Percentiles rank a stretch among this genome's conserved stretches.
Evolutionary conservation across 495 filamentous ascomycete species (phyloP).

Genomic region (Hyaloscypha hepaticicola): DNA sequence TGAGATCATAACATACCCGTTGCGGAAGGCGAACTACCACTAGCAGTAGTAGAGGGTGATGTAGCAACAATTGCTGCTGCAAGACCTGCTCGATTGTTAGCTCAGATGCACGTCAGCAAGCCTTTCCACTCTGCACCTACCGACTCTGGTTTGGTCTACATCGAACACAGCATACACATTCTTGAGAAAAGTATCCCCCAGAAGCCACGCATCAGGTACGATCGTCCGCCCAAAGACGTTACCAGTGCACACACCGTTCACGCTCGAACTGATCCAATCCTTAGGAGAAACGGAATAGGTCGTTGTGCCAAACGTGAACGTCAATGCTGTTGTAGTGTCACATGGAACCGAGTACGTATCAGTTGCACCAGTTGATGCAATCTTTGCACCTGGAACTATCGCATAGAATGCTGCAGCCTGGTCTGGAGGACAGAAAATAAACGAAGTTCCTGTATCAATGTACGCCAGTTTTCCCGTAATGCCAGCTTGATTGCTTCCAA

Average conservation of each 20-base stretch:
- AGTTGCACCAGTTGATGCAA: conserved; percentile 27
- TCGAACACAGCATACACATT: conserved; percentile 91
- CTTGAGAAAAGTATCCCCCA: conserved; percentile 84
- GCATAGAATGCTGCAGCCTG: conserved; percentile 67
- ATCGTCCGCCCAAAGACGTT: conserved; percentile 58
- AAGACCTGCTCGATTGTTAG: conserved; percentile 23
- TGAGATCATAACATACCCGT: not conserved
- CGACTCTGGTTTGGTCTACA: conserved; percentile 55
- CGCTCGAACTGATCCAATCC: conserved; percentile 61
- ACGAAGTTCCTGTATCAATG: conserved; percentile 82
- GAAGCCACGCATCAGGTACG: conserved; percentile 56
- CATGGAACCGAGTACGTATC: conserved; percentile 71
- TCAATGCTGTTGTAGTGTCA: conserved; percentile 51
- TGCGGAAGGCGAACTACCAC: not conserved
- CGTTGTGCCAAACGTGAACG: conserved; percentile 54
- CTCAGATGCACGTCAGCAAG: not conserved
- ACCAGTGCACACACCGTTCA: conserved; percentile 55
- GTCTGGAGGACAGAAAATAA: conserved; percentile 60
- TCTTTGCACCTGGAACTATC: conserved; percentile 57
- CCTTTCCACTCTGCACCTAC: conserved; percentile 34
- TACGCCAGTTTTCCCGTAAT: conserved; percentile 57
- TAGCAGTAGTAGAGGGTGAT: not conserved
- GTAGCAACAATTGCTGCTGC: not conserved
- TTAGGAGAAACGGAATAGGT: conserved; percentile 63
- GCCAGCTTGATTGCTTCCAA: conserved; percentile 52